phyloP scores from a whole-genome alignment of 768 basidiomycete genomes.

The Pulveroboletus sp. region DNA sequence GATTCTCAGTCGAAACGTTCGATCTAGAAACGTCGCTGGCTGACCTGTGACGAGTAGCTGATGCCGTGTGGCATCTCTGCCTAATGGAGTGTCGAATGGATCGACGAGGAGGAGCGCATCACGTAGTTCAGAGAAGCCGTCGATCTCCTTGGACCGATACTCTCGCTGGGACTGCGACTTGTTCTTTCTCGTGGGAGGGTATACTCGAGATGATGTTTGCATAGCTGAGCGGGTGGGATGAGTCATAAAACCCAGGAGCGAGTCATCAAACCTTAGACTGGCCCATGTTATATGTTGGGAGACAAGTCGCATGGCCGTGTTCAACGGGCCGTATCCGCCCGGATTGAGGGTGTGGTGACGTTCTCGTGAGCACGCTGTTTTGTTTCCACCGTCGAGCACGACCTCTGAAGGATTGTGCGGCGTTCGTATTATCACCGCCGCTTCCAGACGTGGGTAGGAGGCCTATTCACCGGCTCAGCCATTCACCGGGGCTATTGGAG shows the following conservation, averaged over 20 bases:
- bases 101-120: slow-evolving; percentile 21
- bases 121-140: slow-evolving; percentile 29
- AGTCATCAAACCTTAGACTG: slow-evolving; percentile 3
- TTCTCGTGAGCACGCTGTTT: neutral
- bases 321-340: neutral
- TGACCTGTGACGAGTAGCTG: slow-evolving; percentile 25
- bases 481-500: neutral
- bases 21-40: neutral
- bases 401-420: too few species aligned
- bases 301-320: slow-evolving; percentile 1
- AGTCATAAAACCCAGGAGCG: slow-evolving; percentile 2
- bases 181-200: slow-evolving; percentile 12
- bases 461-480: neutral
- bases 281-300: slow-evolving; percentile 14
- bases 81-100: slow-evolving; percentile 22
- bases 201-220: slow-evolving; percentile 10
- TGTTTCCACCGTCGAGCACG: neutral
- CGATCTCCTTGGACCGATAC: slow-evolving; percentile 29
- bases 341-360: neutral
- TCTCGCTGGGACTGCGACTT: slow-evolving; percentile 26
- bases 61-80: slow-evolving; percentile 27
- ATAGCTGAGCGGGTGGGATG: slow-evolving; percentile 10
- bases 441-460: neutral
- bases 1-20: slow-evolving; percentile 1
- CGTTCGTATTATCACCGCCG: neutral